Evolutionary conservation across 768 basidiomycete genomes (phyloP).

Genomic region (Pleurotus djamor): DNA sequence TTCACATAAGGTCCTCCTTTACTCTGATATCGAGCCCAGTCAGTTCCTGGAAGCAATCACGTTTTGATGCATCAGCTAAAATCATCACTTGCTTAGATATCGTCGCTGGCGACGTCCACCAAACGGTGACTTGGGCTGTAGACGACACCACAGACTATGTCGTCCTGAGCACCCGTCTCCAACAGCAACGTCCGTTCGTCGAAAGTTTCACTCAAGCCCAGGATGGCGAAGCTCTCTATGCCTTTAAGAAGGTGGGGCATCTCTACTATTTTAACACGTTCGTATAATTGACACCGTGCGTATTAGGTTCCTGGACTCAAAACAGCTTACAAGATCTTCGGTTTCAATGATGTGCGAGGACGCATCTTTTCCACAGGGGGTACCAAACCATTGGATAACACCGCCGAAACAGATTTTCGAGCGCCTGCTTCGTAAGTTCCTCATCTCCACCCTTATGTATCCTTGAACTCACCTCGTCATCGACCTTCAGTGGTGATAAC

Average conservation of each 20-base stretch:
- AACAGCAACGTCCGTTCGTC: background rate
- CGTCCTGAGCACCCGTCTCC: background rate
- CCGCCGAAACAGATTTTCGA: conserved; percentile 37
- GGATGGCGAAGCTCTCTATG: conserved; percentile 48
- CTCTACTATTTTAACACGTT: background rate
- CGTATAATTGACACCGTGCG: background rate
- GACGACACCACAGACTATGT: background rate
- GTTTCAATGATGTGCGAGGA: conserved; percentile 32
- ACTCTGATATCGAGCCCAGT: conserved; percentile 9
- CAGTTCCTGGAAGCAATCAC: background rate
- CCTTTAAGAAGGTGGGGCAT: conserved; percentile 28
- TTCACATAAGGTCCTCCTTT: conserved; percentile 5
- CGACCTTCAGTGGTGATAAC: conserved; percentile 7
- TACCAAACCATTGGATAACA: conserved; percentile 33
- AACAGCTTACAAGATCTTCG: conserved; percentile 43
- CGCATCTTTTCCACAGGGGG: conserved; percentile 31
- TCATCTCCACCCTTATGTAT: background rate
- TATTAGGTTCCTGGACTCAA: conserved; percentile 18
- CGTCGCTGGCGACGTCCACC: background rate
- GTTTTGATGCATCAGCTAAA: background rate
- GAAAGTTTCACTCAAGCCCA: conserved; percentile 41
- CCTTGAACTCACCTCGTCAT: background rate
- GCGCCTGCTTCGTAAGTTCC: conserved; percentile 21
- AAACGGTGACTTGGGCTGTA: background rate
- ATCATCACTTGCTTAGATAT: background rate